Base-by-base conservation (phyloP, 805 yeast genomes). In the Vanderwaltozyma polyspora region DNA sequence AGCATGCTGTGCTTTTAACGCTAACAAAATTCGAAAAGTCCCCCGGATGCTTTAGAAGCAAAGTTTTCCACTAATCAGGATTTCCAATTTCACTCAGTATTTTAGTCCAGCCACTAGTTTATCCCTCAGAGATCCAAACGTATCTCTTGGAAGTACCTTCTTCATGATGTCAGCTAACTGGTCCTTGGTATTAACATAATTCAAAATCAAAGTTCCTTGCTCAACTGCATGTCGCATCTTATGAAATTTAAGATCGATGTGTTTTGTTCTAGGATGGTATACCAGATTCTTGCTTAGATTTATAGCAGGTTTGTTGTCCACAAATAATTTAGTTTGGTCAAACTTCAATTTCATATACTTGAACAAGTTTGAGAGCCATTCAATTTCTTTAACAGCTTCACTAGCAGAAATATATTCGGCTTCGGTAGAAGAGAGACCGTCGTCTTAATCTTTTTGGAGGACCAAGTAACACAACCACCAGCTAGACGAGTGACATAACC, bases 391-490 rank as follows among this genome's bases (percentile, higher is more conserved):
- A 2, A 28, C 34, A 1, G 45, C 36, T 14, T 39, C 37, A 31
- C 38, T 35, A 1, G 32, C 40, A 2, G 36, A 35, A 19, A 39
- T 37, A 15, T 36, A 39, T 21, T 41, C 43, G 1, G 37, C 35
- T 24, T 37, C 38, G 1, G 40, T 39, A 5, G 39, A 42, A 1
- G 45, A 42, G 3, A 39, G 14, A 37, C 34, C 5, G n/a, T n/a
- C n/a, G 34, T 30, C 2, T 27, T 42, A 9, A 36, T 37, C 23
- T 34, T 43, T 29, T 32, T 40, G 2, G 46, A 38, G 8, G 34
- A 33, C 46, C 44, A 43, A 3, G 44, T 40, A 4, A 40, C 28
- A 1, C 34, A 18, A 23, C 38, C 42, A 25, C 37, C 41, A 18
- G 38, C 33, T 13, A 40, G 13, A 19, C 4, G 17, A 1, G 42